Evolutionary conservation across 169 alveolate genomes (phyloP).

Genomic region (Eimeria praecox): DNA sequence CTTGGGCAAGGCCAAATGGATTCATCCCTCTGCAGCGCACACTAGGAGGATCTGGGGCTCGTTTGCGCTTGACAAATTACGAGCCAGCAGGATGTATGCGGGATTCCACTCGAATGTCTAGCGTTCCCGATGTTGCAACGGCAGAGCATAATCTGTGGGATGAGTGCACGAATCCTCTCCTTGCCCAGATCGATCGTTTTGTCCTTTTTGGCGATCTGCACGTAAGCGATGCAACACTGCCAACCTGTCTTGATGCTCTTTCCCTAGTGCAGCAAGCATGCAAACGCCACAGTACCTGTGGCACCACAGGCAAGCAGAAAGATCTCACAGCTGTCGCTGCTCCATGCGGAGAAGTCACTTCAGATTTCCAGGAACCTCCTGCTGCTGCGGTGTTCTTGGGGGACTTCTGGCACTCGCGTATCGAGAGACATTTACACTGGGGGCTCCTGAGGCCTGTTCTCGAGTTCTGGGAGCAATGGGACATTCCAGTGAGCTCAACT

Average conservation of each 20-base stretch:
- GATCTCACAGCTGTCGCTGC: background rate
- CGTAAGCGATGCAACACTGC: constrained; percentile 56
- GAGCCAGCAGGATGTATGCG: background rate
- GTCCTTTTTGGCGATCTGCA: constrained; percentile 73
- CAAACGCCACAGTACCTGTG: constrained; percentile 47
- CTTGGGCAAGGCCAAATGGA: background rate
- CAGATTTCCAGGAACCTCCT: background rate
- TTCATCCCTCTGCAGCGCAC: background rate
- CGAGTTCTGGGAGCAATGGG: constrained; percentile 74
- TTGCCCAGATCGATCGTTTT: constrained; percentile 41
- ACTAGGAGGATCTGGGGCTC: background rate
- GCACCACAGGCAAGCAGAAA: background rate
- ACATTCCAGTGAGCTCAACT: constrained; percentile 65
- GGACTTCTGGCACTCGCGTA: constrained; percentile 71
- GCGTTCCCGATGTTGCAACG: background rate
- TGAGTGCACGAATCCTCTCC: constrained; percentile 29
- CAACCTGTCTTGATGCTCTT: constrained; percentile 68
- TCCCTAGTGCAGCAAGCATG: constrained; percentile 46
- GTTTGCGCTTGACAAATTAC: background rate
- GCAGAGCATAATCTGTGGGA: constrained; percentile 67
- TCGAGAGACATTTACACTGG: constrained; percentile 69
- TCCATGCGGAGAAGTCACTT: background rate
- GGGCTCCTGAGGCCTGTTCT: constrained; percentile 66
- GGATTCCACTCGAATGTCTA: background rate
- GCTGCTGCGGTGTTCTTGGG: constrained; percentile 66